Percentiles rank a stretch among this genome's conserved stretches.
These are phyloP conservation scores for Leptographium flavum DNA, from an alignment of 2,329 filamentous ascomycete species.

Conservation along the genomic window DNA sequence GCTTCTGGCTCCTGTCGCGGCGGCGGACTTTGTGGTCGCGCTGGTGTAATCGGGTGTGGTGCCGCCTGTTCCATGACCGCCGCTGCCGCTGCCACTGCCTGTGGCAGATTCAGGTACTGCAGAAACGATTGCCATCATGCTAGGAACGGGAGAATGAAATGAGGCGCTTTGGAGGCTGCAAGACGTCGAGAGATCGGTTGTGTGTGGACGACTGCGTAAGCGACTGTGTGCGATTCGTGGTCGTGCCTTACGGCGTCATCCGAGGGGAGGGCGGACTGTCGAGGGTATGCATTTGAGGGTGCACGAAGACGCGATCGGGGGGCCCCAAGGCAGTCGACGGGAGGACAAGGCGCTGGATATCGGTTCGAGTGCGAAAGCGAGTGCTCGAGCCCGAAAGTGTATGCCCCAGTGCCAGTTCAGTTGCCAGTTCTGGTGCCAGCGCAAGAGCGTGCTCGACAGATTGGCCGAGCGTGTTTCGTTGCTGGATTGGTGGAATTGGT, in stretches of 20 bases:
- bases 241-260: constrained; percentile 11
- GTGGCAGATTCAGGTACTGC: constrained; percentile 1
- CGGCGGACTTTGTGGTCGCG: background rate
- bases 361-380: no score
- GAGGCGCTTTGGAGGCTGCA: background rate
- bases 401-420: no score
- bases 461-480: no score
- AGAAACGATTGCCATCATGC: constrained; percentile 10
- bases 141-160: background rate
- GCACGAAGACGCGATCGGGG: background rate
- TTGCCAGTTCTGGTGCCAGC: no score
- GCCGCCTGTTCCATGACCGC: background rate
- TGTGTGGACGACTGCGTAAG: background rate
- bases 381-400: no score
- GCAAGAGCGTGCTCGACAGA: no score
- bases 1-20: constrained; percentile 9
- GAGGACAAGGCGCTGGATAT: background rate
- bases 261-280: constrained; percentile 2
- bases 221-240: background rate
- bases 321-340: background rate
- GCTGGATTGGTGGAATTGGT: no score
- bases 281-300: constrained; percentile 8
- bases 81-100: background rate
- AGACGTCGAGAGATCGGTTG: no score
- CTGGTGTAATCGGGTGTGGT: background rate